These are phyloP conservation scores for Termitomyces eurrhizus DNA, from an alignment of 768 basidiomycete species.

Conservation along the genomic window DNA sequence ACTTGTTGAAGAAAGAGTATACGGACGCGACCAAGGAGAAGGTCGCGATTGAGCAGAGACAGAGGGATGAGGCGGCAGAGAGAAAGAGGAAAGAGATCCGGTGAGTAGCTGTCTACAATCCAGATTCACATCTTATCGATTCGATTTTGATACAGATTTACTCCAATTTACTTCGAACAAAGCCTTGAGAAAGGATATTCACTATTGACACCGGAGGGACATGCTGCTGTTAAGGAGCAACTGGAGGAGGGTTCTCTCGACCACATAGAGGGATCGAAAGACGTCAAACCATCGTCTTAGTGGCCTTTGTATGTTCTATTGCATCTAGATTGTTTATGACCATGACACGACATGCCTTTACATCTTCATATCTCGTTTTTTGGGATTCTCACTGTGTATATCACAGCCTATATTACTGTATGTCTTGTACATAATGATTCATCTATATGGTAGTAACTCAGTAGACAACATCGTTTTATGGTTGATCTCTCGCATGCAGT, in stretches of 20 bases:
- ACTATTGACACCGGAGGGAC: slow-evolving; percentile 63
- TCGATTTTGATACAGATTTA: slow-evolving; percentile 44
- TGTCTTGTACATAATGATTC: background rate
- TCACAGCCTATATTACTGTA: background rate
- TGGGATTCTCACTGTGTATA: slow-evolving; percentile 3
- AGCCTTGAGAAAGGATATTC: slow-evolving; percentile 67
- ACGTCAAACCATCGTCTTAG: background rate
- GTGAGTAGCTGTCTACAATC: slow-evolving; percentile 46
- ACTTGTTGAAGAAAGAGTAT: slow-evolving; percentile 80
- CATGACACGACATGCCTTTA: background rate
- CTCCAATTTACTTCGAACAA: slow-evolving; percentile 72
- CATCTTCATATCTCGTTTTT: background rate
- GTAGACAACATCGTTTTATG: background rate
- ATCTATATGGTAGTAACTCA: background rate
- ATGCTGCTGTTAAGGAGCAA: slow-evolving; percentile 72
- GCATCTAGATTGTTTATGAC: background rate
- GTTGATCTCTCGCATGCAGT: too few species aligned
- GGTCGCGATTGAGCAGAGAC: slow-evolving; percentile 87
- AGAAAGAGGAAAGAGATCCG: slow-evolving; percentile 74
- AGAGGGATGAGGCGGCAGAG: slow-evolving; percentile 86
- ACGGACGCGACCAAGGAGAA: slow-evolving; percentile 91
- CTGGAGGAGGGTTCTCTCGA: slow-evolving; percentile 35
- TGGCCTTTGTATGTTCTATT: background rate
- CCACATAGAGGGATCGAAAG: slow-evolving; percentile 25
- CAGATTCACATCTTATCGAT: background rate